A percentile compares a stretch with the other conserved stretches of the same genome.
These are phyloP conservation scores for Sisymbrium irio DNA, from an alignment of 345 rosid genomes.

Conservation along the genomic window DNA sequence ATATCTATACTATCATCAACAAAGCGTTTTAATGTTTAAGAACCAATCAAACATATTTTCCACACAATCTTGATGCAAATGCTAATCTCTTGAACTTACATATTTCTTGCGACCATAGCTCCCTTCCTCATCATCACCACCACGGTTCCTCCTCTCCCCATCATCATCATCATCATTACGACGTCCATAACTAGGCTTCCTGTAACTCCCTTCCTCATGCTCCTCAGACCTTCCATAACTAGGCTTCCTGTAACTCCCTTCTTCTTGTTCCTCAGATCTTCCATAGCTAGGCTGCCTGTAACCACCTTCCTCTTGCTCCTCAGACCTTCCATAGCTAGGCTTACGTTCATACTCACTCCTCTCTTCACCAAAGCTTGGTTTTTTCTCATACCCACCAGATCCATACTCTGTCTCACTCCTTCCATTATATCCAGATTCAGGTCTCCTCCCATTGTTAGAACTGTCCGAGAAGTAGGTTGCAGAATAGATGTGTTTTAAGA, in stretches of 20 bases:
- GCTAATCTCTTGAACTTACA: constrained; percentile 50
- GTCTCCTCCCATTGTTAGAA: no score
- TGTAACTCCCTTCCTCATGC: constrained; percentile 31
- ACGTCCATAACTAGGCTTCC: constrained; percentile 44
- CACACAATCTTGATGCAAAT: constrained; percentile 7
- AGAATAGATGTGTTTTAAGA: no score
- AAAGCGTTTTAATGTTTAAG: not conserved
- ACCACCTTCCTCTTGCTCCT: not conserved
- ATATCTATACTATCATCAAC: no score
- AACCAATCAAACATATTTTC: not conserved
- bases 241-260: constrained; percentile 24
- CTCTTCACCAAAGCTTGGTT: no score
- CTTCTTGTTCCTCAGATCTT: constrained; percentile 46
- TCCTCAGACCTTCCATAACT: constrained; percentile 42
- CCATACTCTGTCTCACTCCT: no score
- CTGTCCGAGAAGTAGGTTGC: no score
- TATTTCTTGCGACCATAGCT: constrained; percentile 83
- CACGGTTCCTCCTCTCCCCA: constrained; percentile 40
- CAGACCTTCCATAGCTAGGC: constrained; percentile 36
- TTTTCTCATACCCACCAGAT: no score
- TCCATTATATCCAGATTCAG: no score
- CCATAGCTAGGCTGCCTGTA: constrained; percentile 26
- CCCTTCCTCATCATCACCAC: constrained; percentile 55
- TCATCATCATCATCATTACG: constrained; percentile 59
- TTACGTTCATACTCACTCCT: no score